Evolutionary conservation across 768 basidiomycete genomes (phyloP).

Genomic region (Boletales sp.): DNA sequence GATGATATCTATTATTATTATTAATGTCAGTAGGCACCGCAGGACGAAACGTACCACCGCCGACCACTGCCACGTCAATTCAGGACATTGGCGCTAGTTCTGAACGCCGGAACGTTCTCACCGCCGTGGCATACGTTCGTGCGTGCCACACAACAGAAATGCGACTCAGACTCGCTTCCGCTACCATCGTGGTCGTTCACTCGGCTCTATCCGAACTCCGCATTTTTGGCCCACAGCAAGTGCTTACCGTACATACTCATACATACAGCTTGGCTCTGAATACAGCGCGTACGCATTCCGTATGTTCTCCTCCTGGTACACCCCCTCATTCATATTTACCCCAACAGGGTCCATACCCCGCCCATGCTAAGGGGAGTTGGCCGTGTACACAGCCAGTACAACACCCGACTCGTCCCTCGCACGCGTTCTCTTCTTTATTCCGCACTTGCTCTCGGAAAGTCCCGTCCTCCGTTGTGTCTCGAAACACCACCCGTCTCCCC

Average conservation of each 20-base stretch:
- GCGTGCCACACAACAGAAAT: not conserved
- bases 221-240: too few species aligned
- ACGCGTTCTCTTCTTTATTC: constrained; percentile 13
- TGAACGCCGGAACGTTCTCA: not conserved
- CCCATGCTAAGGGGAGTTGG: constrained; percentile 71
- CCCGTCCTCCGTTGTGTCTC: not conserved
- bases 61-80: constrained; percentile 15
- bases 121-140: not conserved
- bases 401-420: constrained; percentile 34
- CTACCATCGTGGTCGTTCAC: not conserved
- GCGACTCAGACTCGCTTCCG: not conserved
- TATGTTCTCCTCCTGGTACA: constrained; percentile 29
- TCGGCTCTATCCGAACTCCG: not conserved
- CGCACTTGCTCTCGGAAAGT: constrained; percentile 23
- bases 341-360: constrained; percentile 28
- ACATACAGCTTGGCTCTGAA: not conserved
- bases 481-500: constrained; percentile 1
- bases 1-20: too few species aligned
- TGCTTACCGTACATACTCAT: too few species aligned
- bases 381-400: constrained; percentile 51
- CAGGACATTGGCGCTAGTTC: constrained; percentile 2
- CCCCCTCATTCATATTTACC: constrained; percentile 24
- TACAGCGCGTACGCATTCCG: not conserved
- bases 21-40: not conserved
- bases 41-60: constrained; percentile 11